Base-by-base conservation (phyloP, 139 green algal species). In the Chlamydomonas incerta region DNA sequence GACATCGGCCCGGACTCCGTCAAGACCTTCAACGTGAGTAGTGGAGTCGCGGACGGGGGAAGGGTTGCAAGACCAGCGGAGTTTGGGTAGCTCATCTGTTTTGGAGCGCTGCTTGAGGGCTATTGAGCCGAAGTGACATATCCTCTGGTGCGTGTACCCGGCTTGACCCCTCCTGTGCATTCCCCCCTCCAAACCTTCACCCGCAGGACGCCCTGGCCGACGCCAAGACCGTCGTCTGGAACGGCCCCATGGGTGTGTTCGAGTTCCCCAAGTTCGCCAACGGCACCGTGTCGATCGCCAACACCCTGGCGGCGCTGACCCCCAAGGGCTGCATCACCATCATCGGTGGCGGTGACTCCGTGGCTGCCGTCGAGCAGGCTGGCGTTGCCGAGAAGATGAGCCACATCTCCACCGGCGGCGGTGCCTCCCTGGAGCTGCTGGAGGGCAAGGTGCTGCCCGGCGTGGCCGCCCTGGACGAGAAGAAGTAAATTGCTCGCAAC, bases 391-490 rank as follows among this genome's bases (percentile, higher is more conserved):
- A 86, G 34, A 89, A 93, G 93, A 99, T 99, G 95, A 93, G 77
- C 84, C 96, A 99, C 92, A 98, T 99, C 90, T 98, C 94, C 83
- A 99, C 98, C 55, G 97, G 97, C 67, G 87, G 81, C 68, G 98
- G 98, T 83, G 98, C 98, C 29, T 98, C 94, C 68, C 92, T 99
- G 85, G 98, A 99, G 95, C 96, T 99, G 87, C 92, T 99, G 58
- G 98, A 99, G 95, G 98, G 98, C 95, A 99, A 99, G 95, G 95
- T 99, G 63, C 94, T 99, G 80, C 98, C 98, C 55, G 98, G 98
- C 81, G 97, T 99, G 46, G 97, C 96, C 69, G 96, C 95, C 50
- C 94, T 99, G 34, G 90, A 99, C 90, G 96, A 99, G 73, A 94
- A 94, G 82, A 92, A 95, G 41, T 50, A 50, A 50, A 50, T 50